phyloP scores from a whole-genome alignment of 1,284 basidiomycete species.

The Neotropicomus parvogracilis region DNA sequence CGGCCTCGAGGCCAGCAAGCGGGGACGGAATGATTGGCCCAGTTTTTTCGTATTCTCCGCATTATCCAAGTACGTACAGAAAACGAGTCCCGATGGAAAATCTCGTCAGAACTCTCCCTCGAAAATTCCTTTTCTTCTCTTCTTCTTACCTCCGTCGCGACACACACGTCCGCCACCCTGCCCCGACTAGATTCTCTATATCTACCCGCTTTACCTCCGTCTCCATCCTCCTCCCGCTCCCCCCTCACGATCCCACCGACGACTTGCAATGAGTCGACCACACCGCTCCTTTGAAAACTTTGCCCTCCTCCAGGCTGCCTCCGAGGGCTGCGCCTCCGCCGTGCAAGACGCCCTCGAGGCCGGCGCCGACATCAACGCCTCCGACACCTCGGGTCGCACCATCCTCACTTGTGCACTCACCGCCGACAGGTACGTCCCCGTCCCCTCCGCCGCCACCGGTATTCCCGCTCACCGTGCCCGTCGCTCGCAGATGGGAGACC shows the following conservation, averaged over 20 bases:
- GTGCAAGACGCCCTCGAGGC: constrained; percentile 50
- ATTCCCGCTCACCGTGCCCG: neutral
- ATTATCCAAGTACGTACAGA: constrained; percentile 31
- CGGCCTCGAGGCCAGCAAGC: constrained; percentile 31
- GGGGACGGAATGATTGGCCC: neutral
- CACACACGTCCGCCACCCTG: too few relatives aligned
- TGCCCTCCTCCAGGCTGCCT: constrained; percentile 55
- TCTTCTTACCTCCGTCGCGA: neutral
- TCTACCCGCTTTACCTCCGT: constrained; percentile 15
- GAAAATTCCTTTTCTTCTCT: constrained; percentile 4
- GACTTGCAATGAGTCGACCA: constrained; percentile 36
- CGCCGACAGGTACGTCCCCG: constrained; percentile 55
- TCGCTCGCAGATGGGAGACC: constrained; percentile 52
- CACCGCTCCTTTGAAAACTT: constrained; percentile 44
- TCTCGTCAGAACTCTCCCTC: constrained; percentile 12
- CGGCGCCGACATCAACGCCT: constrained; percentile 64
- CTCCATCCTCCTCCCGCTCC: constrained; percentile 1
- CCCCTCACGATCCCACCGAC: constrained; percentile 28
- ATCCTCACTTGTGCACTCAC: constrained; percentile 64
- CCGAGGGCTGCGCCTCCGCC: constrained; percentile 51
- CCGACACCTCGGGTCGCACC: constrained; percentile 56
- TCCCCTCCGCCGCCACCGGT: neutral
- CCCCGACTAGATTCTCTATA: constrained; percentile 14
- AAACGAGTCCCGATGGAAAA: constrained; percentile 18
- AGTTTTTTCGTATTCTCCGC: constrained; percentile 19